These are phyloP conservation scores for Syncephalastrum contaminatum DNA, from an alignment of 371 early-diverging fungal genomes.

Conservation along the genomic window DNA sequence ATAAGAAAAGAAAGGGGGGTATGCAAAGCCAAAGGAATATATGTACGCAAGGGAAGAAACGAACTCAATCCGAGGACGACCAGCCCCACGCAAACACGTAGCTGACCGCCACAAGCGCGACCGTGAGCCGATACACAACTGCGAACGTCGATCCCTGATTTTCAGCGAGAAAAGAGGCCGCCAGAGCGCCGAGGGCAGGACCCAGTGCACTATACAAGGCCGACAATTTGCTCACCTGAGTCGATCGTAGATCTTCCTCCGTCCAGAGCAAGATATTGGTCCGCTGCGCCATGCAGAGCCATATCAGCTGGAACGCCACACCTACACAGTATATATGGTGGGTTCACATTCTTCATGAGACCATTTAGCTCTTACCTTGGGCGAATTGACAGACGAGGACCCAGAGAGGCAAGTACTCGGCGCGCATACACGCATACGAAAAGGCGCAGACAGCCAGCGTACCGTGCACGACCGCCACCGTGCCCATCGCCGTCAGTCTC, in stretches of 20 bases:
- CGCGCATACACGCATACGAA: constrained; percentile 27
- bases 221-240: constrained; percentile 28
- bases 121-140: constrained; percentile 22
- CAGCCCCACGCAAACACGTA: constrained; percentile 47
- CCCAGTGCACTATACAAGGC: constrained; percentile 35
- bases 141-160: constrained; percentile 13
- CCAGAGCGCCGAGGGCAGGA: constrained; percentile 27
- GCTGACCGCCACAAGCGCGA: constrained; percentile 29
- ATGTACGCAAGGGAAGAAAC: constrained; percentile 2
- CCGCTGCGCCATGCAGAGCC: constrained; percentile 30
- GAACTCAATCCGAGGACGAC: constrained; percentile 24
- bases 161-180: constrained; percentile 26
- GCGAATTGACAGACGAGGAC: not conserved
- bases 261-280: constrained; percentile 26
- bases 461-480: constrained; percentile 27
- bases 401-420: constrained; percentile 14
- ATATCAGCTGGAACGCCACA: constrained; percentile 27
- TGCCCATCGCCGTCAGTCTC: constrained; percentile 19
- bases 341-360: not conserved
- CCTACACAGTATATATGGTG: constrained; percentile 23
- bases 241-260: constrained; percentile 29
- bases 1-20: not conserved
- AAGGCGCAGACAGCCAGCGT: constrained; percentile 27
- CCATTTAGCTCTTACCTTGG: too few relatives aligned
- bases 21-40: not conserved